A percentile compares a stretch with the other conserved stretches of the same genome.
Conservation (phyloP, 331 rosid genomes). For the Arachis monticola region DNA sequence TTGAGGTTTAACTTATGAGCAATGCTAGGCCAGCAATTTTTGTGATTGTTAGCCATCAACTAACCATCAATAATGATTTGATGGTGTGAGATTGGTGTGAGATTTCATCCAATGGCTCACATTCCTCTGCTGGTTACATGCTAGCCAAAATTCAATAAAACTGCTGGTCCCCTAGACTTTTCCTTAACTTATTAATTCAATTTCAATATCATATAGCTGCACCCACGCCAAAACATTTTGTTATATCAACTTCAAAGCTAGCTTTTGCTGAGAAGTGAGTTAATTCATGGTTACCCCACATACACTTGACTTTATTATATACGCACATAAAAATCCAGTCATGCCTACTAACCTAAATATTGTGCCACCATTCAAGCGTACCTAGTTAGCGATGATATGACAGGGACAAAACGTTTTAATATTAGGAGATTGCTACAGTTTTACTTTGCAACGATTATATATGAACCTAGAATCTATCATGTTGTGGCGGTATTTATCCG, state of each 20-base stretch:
- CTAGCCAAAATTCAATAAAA: no score
- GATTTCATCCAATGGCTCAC: no score
- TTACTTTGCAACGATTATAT: no score
- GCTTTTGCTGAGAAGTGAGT: slow-evolving; percentile 29
- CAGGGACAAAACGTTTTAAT: not conserved
- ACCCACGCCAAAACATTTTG: not conserved
- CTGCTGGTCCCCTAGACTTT: no score
- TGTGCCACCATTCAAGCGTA: slow-evolving; percentile 15
- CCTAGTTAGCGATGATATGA: not conserved
- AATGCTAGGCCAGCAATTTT: no score
- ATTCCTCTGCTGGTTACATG: no score
- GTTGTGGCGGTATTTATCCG: no score
- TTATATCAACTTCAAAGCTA: slow-evolving; percentile 19
- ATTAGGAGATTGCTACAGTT: no score
- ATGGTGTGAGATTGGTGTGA: no score
- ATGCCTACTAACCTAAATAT: slow-evolving; percentile 32
- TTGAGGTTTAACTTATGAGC: not conserved
- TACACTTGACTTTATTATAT: not conserved
- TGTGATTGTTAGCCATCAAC: no score
- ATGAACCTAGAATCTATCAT: no score
- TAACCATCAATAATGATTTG: no score
- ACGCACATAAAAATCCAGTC: slow-evolving; percentile 28
- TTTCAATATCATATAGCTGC: slow-evolving; percentile 1
- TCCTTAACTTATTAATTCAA: slow-evolving; percentile 4
- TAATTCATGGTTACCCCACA: slow-evolving; percentile 35